These are phyloP conservation scores for Fusarium globosum DNA, from an alignment of 2,329 filamentous ascomycete species.

Conservation along the genomic window DNA sequence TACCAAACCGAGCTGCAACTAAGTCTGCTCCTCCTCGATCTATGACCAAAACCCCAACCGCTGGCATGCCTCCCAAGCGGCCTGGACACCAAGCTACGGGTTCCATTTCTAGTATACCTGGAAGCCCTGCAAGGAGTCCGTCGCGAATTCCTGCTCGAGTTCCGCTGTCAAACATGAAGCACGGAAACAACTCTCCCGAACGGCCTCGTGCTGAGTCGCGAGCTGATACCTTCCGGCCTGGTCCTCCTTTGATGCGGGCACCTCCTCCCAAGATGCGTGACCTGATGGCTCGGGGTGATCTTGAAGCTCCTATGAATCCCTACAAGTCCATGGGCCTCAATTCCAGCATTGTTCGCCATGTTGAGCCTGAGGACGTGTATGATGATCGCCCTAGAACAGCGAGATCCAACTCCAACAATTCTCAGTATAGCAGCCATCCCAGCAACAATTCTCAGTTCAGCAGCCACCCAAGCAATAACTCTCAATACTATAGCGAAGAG, in stretches of 20 bases:
- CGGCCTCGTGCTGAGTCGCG: constrained; percentile 63
- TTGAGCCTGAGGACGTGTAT: constrained; percentile 86
- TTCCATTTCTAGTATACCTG: constrained; percentile 41
- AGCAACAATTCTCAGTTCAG: constrained; percentile 50
- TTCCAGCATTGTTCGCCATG: constrained; percentile 67
- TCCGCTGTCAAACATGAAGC: constrained; percentile 74
- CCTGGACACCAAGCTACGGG: constrained; percentile 34
- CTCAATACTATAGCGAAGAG: constrained; percentile 52
- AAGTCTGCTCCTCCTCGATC: constrained; percentile 53
- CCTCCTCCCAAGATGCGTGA: constrained; percentile 95
- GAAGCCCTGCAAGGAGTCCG: constrained; percentile 51
- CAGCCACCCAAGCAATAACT: constrained; percentile 32
- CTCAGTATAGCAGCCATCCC: constrained; percentile 47
- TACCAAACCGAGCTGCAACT: constrained; percentile 42
- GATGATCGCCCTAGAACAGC: constrained; percentile 66
- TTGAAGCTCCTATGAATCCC: constrained; percentile 61
- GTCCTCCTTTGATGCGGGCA: constrained; percentile 67
- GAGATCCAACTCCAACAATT: constrained; percentile 55
- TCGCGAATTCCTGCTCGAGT: constrained; percentile 74
- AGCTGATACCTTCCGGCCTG: constrained; percentile 62
- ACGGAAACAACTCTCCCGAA: constrained; percentile 85
- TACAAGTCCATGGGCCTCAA: constrained; percentile 61
- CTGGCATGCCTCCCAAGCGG: constrained; percentile 49
- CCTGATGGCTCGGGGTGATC: constrained; percentile 64
- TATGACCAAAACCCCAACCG: constrained; percentile 67